Evolutionary conservation across 2,329 filamentous ascomycete species (phyloP).

Genomic region (Fusarium sacchari): DNA sequence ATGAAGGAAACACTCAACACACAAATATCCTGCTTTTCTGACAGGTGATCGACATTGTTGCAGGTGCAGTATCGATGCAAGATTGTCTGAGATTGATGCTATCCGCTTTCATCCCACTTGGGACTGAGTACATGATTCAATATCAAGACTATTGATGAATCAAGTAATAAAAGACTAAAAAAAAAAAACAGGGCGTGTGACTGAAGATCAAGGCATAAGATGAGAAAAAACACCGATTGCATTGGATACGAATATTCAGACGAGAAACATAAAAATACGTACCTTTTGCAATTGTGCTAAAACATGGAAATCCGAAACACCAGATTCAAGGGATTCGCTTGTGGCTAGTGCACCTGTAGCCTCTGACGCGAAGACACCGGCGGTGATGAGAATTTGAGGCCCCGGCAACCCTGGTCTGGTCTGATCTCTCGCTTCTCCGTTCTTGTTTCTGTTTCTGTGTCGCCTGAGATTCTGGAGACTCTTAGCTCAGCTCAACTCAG

Average conservation of each 20-base stretch:
- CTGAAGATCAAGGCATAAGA: not conserved
- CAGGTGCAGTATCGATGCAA: constrained; percentile 22
- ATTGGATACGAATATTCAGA: constrained; percentile 10
- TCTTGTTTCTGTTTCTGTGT: constrained; percentile 14
- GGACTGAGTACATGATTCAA: constrained; percentile 22
- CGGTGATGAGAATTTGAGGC: constrained; percentile 16
- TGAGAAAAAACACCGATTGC: not conserved
- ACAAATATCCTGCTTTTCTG: constrained; percentile 12
- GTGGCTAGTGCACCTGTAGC: constrained; percentile 30
- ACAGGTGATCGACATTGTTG: constrained; percentile 16
- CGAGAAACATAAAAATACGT: constrained; percentile 21
- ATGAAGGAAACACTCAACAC: constrained; percentile 1
- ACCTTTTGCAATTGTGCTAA: constrained; percentile 25
- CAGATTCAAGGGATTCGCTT: constrained; percentile 28
- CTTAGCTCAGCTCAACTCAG: constrained; percentile 5
- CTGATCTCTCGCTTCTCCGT: constrained; percentile 15
- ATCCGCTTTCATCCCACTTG: constrained; percentile 22
- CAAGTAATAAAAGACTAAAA: not conserved
- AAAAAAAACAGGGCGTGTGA: constrained; percentile 8
- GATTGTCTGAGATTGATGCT: constrained; percentile 15
- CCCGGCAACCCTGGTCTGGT: constrained; percentile 23
- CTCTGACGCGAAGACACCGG: constrained; percentile 24
- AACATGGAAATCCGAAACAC: constrained; percentile 38
- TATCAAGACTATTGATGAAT: constrained; percentile 1
- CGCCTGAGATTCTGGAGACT: not conserved